Evolutionary conservation across 73 alveolate genomes (phyloP).

Genomic region (Symbiodinium natans): DNA sequence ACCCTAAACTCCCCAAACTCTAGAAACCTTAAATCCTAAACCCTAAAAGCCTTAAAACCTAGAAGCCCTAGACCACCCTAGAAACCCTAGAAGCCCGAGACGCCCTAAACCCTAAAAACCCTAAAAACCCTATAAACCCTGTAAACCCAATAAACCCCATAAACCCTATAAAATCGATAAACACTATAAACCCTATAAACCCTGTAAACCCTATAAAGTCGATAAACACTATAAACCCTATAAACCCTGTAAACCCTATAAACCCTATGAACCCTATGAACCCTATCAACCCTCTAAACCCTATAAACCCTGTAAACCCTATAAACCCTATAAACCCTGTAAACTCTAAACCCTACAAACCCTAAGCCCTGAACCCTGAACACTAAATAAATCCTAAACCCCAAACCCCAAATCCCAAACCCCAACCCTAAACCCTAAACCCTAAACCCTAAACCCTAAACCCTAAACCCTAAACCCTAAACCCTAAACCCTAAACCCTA

Average conservation of each 20-base stretch:
- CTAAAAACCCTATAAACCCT: too few relatives aligned
- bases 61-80: too few relatives aligned
- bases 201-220: neutral
- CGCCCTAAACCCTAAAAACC: too few relatives aligned
- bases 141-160: neutral
- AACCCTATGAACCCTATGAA: neutral
- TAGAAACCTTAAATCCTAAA: neutral
- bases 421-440: neutral
- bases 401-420: neutral
- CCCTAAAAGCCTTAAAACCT: neutral
- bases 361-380: neutral
- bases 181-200: neutral
- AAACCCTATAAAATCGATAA: neutral
- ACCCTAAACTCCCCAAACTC: neutral
- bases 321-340: neutral
- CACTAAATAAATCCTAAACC: neutral
- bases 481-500: neutral
- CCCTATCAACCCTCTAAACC: neutral
- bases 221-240: too few relatives aligned
- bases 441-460: neutral
- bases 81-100: neutral
- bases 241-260: too few relatives aligned
- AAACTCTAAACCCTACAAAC: neutral
- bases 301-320: neutral
- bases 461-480: neutral